These are phyloP conservation scores for Acanthamoeba lenticulata DNA, from an alignment of 208 protist genomes.

Conservation along the genomic window DNA sequence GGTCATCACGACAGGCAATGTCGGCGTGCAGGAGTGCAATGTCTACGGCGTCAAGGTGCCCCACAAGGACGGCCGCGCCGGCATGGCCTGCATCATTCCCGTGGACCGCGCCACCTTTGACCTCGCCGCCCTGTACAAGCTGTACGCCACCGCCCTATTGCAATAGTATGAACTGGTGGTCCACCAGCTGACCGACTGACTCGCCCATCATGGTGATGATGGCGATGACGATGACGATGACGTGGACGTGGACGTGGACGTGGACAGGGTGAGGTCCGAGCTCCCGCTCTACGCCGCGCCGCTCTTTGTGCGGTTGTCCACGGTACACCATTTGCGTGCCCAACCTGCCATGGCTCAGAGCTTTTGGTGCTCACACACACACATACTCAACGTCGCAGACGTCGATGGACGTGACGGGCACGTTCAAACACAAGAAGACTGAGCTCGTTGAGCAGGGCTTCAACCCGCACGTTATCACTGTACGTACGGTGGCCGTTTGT, in stretches of 20 bases:
- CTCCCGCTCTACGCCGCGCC: background rate
- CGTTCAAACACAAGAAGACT: constrained; percentile 79
- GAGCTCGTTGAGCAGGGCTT: constrained; percentile 71
- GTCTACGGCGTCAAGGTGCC: constrained; percentile 72
- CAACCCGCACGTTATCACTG: constrained; percentile 65
- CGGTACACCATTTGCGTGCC: background rate
- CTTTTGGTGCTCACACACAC: background rate
- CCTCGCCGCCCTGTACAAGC: constrained; percentile 50
- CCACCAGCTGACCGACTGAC: background rate
- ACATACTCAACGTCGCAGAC: too few relatives aligned
- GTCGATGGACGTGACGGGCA: constrained; percentile 73
- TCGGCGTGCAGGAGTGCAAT: constrained; percentile 38
- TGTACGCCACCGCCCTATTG: background rate
- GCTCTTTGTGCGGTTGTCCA: background rate
- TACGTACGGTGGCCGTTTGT: background rate
- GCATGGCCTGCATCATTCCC: constrained; percentile 69
- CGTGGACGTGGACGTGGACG: background rate
- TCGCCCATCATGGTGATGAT: background rate
- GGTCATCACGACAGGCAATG: background rate
- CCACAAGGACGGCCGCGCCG: constrained; percentile 66
- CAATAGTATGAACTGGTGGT: background rate
- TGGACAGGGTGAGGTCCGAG: background rate
- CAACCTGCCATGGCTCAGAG: background rate
- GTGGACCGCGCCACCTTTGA: background rate
- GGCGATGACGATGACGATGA: background rate